These are phyloP conservation scores for Collariella sp. DNA, from an alignment of 495 filamentous ascomycete species.

Conservation along the genomic window DNA sequence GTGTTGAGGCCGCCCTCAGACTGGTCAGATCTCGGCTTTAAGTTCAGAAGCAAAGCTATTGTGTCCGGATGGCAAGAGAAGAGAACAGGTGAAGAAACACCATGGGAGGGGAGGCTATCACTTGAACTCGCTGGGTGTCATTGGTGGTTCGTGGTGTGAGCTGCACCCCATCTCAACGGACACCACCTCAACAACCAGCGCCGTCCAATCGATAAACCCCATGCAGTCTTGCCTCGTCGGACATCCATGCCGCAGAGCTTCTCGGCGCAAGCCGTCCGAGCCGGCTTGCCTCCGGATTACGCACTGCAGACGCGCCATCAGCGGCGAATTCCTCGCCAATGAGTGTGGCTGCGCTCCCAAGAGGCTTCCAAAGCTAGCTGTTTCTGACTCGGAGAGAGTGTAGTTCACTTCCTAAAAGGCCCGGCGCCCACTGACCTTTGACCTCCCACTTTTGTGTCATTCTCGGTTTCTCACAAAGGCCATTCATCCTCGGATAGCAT, in stretches of 20 bases:
- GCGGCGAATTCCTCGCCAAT: slow-evolving; percentile 2
- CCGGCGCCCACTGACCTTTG: neutral
- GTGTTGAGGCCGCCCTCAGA: slow-evolving; percentile 13
- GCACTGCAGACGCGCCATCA: neutral
- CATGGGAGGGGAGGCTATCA: neutral
- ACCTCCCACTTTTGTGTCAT: neutral
- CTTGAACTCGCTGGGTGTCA: neutral
- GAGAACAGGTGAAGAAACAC: neutral
- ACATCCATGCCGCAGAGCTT: neutral
- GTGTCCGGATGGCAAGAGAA: too few relatives aligned
- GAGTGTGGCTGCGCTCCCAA: neutral
- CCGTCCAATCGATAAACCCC: neutral
- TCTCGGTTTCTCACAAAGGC: neutral
- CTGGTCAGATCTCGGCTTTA: neutral
- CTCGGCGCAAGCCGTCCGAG: neutral
- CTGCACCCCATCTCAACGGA: neutral
- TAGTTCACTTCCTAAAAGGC: neutral
- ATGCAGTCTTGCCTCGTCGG: neutral
- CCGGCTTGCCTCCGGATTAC: neutral
- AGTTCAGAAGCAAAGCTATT: neutral
- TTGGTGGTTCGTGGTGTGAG: slow-evolving; percentile 1
- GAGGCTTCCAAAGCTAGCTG: neutral
- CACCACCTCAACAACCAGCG: neutral
- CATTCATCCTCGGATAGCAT: neutral
- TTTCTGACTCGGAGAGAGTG: neutral